Evolutionary conservation across 345 rosid genomes (phyloP).

Genomic region (Acer yangbiense): DNA sequence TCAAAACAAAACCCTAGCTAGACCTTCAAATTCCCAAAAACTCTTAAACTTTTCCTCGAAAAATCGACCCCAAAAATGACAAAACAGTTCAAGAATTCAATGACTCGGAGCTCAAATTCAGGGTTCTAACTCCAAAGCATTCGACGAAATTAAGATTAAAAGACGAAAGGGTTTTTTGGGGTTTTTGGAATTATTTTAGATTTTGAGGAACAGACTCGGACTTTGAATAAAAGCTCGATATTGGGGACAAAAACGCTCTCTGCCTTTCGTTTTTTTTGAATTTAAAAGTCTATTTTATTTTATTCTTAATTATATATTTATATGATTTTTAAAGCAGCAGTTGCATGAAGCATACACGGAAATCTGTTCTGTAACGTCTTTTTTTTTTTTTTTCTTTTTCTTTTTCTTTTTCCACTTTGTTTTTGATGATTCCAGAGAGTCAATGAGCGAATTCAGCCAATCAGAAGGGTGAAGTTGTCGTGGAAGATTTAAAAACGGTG

Average conservation of each 20-base stretch:
- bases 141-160: constrained; percentile 3
- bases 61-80: constrained; percentile 6
- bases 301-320: no score
- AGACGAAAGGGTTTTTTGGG: constrained; percentile 12
- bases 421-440: neutral
- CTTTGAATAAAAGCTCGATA: constrained; percentile 15
- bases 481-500: neutral
- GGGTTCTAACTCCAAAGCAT: neutral
- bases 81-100: neutral
- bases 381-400: neutral
- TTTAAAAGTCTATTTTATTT: neutral
- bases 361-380: neutral
- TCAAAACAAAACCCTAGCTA: constrained; percentile 9
- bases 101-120: neutral
- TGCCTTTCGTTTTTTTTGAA: constrained; percentile 21
- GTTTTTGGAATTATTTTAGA: constrained; percentile 5
- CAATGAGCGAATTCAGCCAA: neutral
- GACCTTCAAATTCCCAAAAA: neutral
- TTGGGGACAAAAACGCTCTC: constrained; percentile 22
- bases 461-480: neutral
- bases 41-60: neutral
- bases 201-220: neutral
- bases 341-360: neutral
- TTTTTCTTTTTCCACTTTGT: neutral
- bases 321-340: neutral